Conservation (phyloP, 495 filamentous ascomycete genomes). For the Entonaema liquescens region DNA sequence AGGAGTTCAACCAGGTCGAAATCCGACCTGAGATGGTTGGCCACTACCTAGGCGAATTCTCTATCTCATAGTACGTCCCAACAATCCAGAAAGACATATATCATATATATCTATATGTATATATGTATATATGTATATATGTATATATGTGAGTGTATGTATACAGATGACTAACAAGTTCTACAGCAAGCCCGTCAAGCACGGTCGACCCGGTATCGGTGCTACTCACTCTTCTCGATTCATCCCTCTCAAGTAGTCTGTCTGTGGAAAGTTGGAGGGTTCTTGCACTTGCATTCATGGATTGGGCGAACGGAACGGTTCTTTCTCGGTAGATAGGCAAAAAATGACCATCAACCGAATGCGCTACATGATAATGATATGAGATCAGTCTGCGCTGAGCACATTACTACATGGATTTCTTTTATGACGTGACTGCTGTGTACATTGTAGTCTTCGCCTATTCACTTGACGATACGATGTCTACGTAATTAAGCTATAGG, state of each 20-base stretch:
- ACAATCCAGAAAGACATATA: background rate
- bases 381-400: slow-evolving; percentile 36
- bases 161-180: slow-evolving; percentile 50
- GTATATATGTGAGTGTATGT: slow-evolving; percentile 17
- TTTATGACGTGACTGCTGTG: background rate
- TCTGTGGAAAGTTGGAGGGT: slow-evolving; percentile 33
- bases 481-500: background rate
- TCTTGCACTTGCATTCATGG: slow-evolving; percentile 44
- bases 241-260: slow-evolving; percentile 35
- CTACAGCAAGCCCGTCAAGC: slow-evolving; percentile 97
- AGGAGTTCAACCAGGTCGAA: slow-evolving; percentile 99
- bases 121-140: background rate
- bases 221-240: slow-evolving; percentile 96
- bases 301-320: slow-evolving; percentile 45
- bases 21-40: slow-evolving; percentile 99
- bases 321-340: slow-evolving; percentile 44
- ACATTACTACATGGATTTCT: background rate
- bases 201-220: slow-evolving; percentile 99
- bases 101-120: background rate
- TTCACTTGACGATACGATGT: background rate
- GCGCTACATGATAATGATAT: slow-evolving; percentile 41
- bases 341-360: slow-evolving; percentile 38
- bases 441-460: background rate
- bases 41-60: slow-evolving; percentile 99
- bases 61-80: slow-evolving; percentile 94